A percentile compares a stretch with the other conserved stretches of the same genome.
phyloP scores from a whole-genome alignment of 306 rosid genomes.

The Fragaria ananassa region DNA sequence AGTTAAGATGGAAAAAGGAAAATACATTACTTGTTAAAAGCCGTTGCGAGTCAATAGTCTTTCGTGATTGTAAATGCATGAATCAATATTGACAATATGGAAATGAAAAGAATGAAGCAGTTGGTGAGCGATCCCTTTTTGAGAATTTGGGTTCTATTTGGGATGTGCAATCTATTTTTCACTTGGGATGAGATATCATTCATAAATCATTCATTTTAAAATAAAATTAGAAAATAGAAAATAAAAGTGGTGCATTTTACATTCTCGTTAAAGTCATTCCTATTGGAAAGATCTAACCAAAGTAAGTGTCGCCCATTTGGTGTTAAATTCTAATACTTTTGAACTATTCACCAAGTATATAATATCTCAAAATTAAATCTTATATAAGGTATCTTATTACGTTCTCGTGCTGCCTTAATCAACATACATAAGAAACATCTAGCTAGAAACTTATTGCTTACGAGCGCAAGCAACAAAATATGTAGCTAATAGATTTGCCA shows the following conservation, averaged over 20 bases:
- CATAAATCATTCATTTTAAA: background rate
- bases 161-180: background rate
- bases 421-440: background rate
- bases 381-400: background rate
- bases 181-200: background rate
- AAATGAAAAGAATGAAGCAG: background rate
- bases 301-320: background rate
- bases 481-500: too few relatives aligned
- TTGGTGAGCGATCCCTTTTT: background rate
- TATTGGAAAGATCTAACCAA: background rate
- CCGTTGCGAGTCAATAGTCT: background rate
- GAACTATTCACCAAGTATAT: background rate
- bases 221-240: background rate
- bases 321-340: background rate
- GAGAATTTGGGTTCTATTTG: background rate
- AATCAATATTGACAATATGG: background rate
- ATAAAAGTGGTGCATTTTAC: background rate
- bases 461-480: background rate
- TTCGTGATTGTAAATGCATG: background rate
- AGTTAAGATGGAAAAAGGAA: background rate
- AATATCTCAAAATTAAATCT: background rate
- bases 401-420: background rate
- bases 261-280: background rate
- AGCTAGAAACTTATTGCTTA: background rate
- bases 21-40: background rate